These are phyloP conservation scores for Myxozyma nipponensis DNA, from an alignment of 805 yeast species.

Conservation along the genomic window DNA sequence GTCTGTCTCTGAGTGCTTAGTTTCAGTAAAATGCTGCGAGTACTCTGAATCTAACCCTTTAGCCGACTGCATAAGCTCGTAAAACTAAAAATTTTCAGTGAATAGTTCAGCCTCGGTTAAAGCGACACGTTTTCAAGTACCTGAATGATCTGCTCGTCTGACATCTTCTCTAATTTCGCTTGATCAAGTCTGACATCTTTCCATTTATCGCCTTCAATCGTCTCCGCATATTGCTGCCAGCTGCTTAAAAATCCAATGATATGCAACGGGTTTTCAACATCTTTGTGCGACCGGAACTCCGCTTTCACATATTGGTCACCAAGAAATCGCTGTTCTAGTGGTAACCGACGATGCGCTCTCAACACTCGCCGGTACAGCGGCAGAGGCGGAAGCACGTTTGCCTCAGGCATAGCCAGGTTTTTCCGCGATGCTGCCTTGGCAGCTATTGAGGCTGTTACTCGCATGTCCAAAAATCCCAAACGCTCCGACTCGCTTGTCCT, in stretches of 20 bases:
- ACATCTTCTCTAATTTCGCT: conserved; percentile 71
- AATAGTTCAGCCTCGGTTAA: background rate
- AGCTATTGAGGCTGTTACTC: conserved; percentile 2
- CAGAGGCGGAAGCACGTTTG: conserved; percentile 68
- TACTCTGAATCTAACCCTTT: conserved; percentile 38
- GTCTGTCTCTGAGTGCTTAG: background rate
- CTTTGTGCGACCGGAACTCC: conserved; percentile 82
- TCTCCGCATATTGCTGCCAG: conserved; percentile 66
- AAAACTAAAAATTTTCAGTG: conserved; percentile 31
- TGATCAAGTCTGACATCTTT: conserved; percentile 57
- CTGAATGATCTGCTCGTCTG: conserved; percentile 86
- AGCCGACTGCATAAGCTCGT: conserved; percentile 46
- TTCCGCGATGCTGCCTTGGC: conserved; percentile 14
- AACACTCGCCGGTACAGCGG: conserved; percentile 73
- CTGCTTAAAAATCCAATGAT: conserved; percentile 88
- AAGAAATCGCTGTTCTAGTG: conserved; percentile 62
- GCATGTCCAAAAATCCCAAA: too few species aligned
- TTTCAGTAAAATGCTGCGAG: conserved; percentile 13
- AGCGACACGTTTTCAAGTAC: too few species aligned
- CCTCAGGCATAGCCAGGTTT: conserved; percentile 38
- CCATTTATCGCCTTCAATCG: conserved; percentile 54
- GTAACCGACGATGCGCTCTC: conserved; percentile 73
- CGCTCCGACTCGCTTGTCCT: too few species aligned
- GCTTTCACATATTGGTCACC: conserved; percentile 88
- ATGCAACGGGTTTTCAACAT: conserved; percentile 82